These are phyloP conservation scores for Candida yuanshanica DNA, from an alignment of 805 yeast genomes.

Conservation along the genomic window DNA sequence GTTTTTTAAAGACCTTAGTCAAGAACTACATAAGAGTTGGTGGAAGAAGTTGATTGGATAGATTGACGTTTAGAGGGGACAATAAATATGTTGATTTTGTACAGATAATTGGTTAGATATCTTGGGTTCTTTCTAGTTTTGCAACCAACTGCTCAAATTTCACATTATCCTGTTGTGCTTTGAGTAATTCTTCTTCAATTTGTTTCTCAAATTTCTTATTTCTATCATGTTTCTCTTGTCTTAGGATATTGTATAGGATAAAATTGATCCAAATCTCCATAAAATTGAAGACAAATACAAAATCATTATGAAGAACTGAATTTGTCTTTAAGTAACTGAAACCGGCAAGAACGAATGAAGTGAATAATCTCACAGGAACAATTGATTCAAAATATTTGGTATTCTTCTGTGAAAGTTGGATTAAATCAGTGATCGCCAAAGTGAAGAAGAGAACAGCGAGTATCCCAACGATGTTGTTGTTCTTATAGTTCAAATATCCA, in stretches of 20 bases:
- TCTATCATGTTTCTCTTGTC: conserved; percentile 48
- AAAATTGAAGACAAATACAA: conserved; percentile 51
- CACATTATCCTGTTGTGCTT: conserved; percentile 13
- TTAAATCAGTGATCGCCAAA: conserved; percentile 46
- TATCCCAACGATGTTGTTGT: conserved; percentile 21
- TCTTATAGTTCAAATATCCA: conserved; percentile 33
- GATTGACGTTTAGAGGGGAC: neutral
- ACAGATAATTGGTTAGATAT: conserved; percentile 2
- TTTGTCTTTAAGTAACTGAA: conserved; percentile 42
- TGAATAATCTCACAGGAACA: conserved; percentile 50
- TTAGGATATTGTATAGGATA: conserved; percentile 52
- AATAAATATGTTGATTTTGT: neutral
- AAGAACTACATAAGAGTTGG: conserved; percentile 30
- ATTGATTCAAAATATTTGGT: conserved; percentile 48
- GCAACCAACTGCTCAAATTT: conserved; percentile 12
- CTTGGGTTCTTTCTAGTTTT: conserved; percentile 12
- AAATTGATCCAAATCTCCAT: conserved; percentile 68
- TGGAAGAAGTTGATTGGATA: conserved; percentile 16
- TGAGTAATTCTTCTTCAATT: conserved; percentile 14
- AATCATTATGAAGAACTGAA: conserved; percentile 49
- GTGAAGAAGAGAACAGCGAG: conserved; percentile 40
- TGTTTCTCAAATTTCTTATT: conserved; percentile 38
- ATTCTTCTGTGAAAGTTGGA: conserved; percentile 48
- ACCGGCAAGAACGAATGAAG: conserved; percentile 44
- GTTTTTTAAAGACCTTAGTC: conserved; percentile 28